phyloP scores from a whole-genome alignment of 148 eudicot species.

The Rhododendron simsii region DNA sequence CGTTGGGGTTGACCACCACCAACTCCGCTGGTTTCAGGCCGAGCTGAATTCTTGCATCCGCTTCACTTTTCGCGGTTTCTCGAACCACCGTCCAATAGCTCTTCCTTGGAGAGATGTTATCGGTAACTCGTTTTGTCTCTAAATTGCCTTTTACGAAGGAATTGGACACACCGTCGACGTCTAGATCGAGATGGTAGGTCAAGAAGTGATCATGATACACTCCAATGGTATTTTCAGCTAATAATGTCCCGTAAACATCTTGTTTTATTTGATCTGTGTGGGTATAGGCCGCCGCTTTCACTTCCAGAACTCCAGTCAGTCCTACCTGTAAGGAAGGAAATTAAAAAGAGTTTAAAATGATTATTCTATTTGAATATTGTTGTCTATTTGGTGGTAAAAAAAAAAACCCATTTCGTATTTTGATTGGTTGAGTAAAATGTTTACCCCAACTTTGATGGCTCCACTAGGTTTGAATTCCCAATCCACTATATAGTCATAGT shows the following conservation, averaged over 20 bases:
- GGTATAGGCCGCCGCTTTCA: constrained; percentile 33
- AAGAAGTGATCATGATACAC: not conserved
- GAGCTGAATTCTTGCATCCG: not conserved
- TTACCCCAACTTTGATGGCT: constrained; percentile 32
- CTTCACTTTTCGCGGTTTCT: not conserved
- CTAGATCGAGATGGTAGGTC: constrained; percentile 14
- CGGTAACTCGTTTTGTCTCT: constrained; percentile 3
- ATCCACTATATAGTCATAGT: constrained; percentile 11
- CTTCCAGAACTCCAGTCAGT: constrained; percentile 37
- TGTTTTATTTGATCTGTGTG: constrained; percentile 42
- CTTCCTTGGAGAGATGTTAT: constrained; percentile 6
- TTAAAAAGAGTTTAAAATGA: not conserved
- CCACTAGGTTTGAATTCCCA: constrained; percentile 42
- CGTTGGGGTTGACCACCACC: constrained; percentile 28
- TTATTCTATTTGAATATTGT: not conserved
- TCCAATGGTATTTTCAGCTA: not conserved
- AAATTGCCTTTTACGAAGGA: constrained; percentile 37
- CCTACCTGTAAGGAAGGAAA: constrained; percentile 21
- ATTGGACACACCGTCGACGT: constrained; percentile 38
- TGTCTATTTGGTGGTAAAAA: not conserved
- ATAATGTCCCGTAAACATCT: constrained; percentile 32
- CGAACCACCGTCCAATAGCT: not conserved
- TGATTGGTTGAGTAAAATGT: not conserved
- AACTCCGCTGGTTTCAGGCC: constrained; percentile 20
- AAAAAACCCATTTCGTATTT: not conserved